Evolutionary conservation across 768 basidiomycete genomes (phyloP).

Genomic region (Lentinula lateritia): DNA sequence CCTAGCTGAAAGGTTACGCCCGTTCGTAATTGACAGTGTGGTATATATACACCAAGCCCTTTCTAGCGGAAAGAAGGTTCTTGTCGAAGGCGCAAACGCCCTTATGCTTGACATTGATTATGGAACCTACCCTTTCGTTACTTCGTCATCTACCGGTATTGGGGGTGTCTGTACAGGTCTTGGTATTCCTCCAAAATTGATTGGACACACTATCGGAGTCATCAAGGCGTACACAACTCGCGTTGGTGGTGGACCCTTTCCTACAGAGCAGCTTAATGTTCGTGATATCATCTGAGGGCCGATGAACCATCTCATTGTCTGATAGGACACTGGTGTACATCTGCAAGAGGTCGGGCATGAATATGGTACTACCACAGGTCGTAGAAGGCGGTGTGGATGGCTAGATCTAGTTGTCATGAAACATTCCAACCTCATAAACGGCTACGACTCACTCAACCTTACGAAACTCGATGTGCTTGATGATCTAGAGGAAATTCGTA

Average conservation of each 20-base stretch:
- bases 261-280: slow-evolving; percentile 90
- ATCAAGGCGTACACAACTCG: slow-evolving; percentile 98
- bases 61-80: slow-evolving; percentile 65
- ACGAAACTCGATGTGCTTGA: slow-evolving; percentile 97
- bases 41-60: slow-evolving; percentile 81
- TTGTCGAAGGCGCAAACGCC: slow-evolving; percentile 97
- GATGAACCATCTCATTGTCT: not conserved
- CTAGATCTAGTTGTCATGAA: slow-evolving; percentile 93
- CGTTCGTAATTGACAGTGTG: slow-evolving; percentile 88
- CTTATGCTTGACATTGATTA: slow-evolving; percentile 98
- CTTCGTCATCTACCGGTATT: slow-evolving; percentile 87
- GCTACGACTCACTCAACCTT: slow-evolving; percentile 88
- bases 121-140: slow-evolving; percentile 97
- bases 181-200: slow-evolving; percentile 87
- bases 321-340: slow-evolving; percentile 73
- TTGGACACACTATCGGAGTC: slow-evolving; percentile 88
- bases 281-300: slow-evolving; percentile 17
- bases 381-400: slow-evolving; percentile 93
- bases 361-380: slow-evolving; percentile 89
- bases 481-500: slow-evolving; percentile 76
- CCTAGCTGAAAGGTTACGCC: slow-evolving; percentile 78
- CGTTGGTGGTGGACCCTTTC: slow-evolving; percentile 98
- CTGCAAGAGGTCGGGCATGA: slow-evolving; percentile 93
- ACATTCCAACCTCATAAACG: slow-evolving; percentile 91
- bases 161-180: slow-evolving; percentile 97